These are phyloP conservation scores for Kokia cookei DNA, from an alignment of 441 rosid genomes.

Conservation along the genomic window DNA sequence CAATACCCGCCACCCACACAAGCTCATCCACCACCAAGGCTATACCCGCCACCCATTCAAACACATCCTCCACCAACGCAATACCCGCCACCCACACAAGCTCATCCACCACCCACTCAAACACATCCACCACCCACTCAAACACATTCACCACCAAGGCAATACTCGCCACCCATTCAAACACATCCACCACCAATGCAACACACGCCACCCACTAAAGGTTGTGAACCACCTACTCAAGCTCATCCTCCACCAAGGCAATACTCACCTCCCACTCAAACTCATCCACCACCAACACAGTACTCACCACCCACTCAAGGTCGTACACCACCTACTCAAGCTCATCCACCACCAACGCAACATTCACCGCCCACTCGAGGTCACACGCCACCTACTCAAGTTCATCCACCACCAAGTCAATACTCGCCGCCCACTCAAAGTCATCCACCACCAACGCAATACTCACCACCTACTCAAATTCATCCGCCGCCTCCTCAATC, in stretches of 20 bases:
- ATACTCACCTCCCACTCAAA: neutral
- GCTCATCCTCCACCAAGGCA: neutral
- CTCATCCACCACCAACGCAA: neutral
- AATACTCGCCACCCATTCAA: neutral
- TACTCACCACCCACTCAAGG: neutral
- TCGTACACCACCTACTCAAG: neutral
- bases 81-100: neutral
- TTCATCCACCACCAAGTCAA: neutral
- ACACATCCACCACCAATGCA: neutral
- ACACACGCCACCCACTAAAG: neutral
- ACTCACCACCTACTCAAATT: neutral
- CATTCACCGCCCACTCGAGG: neutral
- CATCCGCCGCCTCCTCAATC: neutral
- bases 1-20: neutral
- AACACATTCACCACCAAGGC: neutral
- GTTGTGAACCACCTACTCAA: neutral
- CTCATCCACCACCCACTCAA: neutral
- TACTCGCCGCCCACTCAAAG: neutral
- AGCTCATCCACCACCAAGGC: neutral
- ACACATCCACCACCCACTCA: neutral
- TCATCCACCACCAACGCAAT: neutral
- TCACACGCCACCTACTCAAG: neutral
- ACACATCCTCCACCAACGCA: neutral
- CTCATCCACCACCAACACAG: neutral
- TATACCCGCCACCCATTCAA: neutral